Conservation (phyloP, 495 filamentous ascomycete genomes). For the Penicillium silybi region DNA sequence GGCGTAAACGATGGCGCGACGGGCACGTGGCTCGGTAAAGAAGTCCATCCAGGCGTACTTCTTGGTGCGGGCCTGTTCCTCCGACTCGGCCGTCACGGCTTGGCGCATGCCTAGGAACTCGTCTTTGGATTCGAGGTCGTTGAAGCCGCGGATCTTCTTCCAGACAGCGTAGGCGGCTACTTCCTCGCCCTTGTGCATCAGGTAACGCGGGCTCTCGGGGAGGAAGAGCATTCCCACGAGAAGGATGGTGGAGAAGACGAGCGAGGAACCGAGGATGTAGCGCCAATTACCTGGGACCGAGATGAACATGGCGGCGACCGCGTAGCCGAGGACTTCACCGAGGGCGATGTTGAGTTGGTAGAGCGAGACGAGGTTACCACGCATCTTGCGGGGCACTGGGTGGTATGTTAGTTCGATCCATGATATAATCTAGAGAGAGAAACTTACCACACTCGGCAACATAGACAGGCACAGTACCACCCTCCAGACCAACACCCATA, state of each 20-base stretch:
- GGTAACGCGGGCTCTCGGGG: constrained; percentile 53
- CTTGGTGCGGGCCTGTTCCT: constrained; percentile 34
- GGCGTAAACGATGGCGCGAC: constrained; percentile 58
- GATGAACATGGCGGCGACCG: constrained; percentile 58
- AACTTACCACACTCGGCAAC: constrained; percentile 45
- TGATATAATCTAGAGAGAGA: not conserved
- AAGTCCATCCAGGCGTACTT: constrained; percentile 59
- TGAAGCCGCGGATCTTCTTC: constrained; percentile 56
- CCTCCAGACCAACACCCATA: constrained; percentile 56
- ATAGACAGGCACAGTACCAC: constrained; percentile 58
- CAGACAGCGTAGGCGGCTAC: constrained; percentile 55
- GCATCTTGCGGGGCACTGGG: constrained; percentile 45
- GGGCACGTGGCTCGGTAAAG: constrained; percentile 54
- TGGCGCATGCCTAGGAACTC: constrained; percentile 61
- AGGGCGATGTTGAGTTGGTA: constrained; percentile 64
- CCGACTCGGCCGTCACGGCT: constrained; percentile 45
- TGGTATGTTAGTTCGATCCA: not conserved
- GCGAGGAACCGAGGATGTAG: constrained; percentile 60
- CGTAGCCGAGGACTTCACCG: constrained; percentile 60
- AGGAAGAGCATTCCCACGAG: constrained; percentile 56
- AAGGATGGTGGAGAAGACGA: constrained; percentile 61
- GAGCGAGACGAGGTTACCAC: constrained; percentile 58
- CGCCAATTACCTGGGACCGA: constrained; percentile 58
- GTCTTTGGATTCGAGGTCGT: constrained; percentile 44
- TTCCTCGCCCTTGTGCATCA: constrained; percentile 50